These are phyloP conservation scores for Candida anutae DNA, from an alignment of 1,139 yeast species.

Conservation along the genomic window DNA sequence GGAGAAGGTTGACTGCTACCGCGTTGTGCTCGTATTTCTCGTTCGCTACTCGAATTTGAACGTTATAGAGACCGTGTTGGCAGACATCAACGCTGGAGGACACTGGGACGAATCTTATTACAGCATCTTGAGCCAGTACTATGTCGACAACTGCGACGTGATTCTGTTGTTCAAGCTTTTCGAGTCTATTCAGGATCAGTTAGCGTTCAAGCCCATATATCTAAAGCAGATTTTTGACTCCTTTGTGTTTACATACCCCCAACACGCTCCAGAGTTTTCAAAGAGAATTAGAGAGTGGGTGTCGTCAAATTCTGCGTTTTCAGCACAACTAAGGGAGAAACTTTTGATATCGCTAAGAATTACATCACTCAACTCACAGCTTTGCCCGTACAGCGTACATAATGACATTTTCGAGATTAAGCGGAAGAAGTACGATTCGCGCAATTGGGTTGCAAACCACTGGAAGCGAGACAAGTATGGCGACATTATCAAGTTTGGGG, in stretches of 20 bases:
- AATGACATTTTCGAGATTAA: constrained; percentile 9
- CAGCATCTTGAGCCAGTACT: constrained; percentile 17
- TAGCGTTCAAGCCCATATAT: constrained; percentile 16
- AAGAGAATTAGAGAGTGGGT: constrained; percentile 19
- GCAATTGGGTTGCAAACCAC: constrained; percentile 14
- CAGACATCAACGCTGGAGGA: constrained; percentile 7
- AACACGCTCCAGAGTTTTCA: constrained; percentile 20
- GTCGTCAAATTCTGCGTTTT: constrained; percentile 3
- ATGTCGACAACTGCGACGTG: constrained; percentile 18
- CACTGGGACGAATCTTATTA: constrained; percentile 6
- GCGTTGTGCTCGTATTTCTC: constrained; percentile 13
- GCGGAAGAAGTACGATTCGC: constrained; percentile 13
- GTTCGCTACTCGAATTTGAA: constrained; percentile 12
- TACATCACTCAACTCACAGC: constrained; percentile 19
- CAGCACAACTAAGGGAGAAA: constrained; percentile 5
- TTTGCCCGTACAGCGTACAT: constrained; percentile 22
- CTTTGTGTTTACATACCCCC: constrained; percentile 29
- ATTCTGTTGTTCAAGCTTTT: constrained; percentile 19
- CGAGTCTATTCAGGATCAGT: constrained; percentile 11
- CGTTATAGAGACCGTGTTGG: constrained; percentile 15
- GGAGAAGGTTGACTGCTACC: constrained; percentile 13
- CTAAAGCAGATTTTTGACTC: constrained; percentile 20
- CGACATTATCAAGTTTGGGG: constrained; percentile 8
- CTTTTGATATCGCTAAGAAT: constrained; percentile 12
- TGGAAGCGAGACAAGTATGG: constrained; percentile 12